A percentile compares a stretch with the other conserved stretches of the same genome.
Evolutionary conservation across 1,284 basidiomycete species (phyloP).

Genomic region (Schizopora paradoxa): DNA sequence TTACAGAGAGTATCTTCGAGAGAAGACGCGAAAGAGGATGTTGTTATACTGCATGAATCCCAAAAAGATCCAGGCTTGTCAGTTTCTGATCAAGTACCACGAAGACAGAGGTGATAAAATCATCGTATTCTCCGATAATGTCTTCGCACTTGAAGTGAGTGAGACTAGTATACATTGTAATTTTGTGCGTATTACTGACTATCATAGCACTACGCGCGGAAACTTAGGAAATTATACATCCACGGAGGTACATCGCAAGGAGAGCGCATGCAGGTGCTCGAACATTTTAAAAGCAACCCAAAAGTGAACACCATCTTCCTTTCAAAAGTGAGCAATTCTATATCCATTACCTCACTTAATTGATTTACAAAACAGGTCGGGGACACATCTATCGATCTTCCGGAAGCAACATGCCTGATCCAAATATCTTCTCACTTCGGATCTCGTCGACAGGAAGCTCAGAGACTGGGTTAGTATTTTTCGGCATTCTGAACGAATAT

Average conservation of each 20-base stretch:
- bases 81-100: slow-evolving; percentile 98
- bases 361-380: no score
- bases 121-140: slow-evolving; percentile 99
- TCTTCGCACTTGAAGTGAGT: slow-evolving; percentile 89
- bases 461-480: no score
- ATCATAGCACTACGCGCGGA: slow-evolving; percentile 88
- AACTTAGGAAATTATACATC: slow-evolving; percentile 92
- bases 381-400: slow-evolving; percentile 98
- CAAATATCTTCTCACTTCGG: slow-evolving; percentile 99
- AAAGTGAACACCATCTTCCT: slow-evolving; percentile 98
- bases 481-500: no score
- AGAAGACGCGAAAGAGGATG: slow-evolving; percentile 91
- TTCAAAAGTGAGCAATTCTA: no score
- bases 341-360: no score
- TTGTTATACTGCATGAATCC: slow-evolving; percentile 99
- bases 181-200: slow-evolving; percentile 1
- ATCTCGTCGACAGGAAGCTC: slow-evolving; percentile 96
- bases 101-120: slow-evolving; percentile 98
- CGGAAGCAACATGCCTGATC: slow-evolving; percentile 98
- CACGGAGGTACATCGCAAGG: slow-evolving; percentile 95
- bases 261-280: slow-evolving; percentile 92
- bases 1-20: slow-evolving; percentile 94
- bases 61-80: slow-evolving; percentile 98
- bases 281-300: slow-evolving; percentile 95
- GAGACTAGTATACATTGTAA: neutral